Base-by-base conservation (phyloP, 768 basidiomycete genomes). In the Phlebiopsis gigantea region DNA sequence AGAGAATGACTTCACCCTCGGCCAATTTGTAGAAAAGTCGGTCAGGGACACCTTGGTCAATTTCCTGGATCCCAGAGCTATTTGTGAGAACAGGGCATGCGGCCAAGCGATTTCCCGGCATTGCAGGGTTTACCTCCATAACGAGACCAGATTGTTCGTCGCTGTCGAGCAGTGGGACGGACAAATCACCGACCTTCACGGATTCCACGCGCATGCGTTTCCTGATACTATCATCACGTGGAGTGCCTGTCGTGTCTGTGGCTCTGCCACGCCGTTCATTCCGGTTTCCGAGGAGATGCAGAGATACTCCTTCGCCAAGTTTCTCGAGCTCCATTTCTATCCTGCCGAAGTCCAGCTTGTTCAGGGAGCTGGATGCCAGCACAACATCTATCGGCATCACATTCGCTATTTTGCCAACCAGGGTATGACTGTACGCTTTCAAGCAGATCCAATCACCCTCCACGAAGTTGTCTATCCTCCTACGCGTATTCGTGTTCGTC, bases 301-400 rank as follows among this genome's bases (percentile, higher is more conserved):
- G 65, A 77, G 87, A 55, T 93, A 96, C 68, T 98, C 95, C 4
- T 96, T 98, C 68, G 92, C 89, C 31, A 95, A 97, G 64, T 98
- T 96, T 69, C 80, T 99, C 26, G 96, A 99, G 67, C 82, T 96
- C 25, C 90, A 93, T 66, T 98, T 98, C 71, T 97, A 98, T 71
- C 94, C 93, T 28, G 83, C 92, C 30, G 84, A 91, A 60, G 85
- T 94, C 65, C 79, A 84, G 64, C 76, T 92, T 47, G 84, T 92
- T n/a, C 87, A 85, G 63, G 92, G 90, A 8, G 91, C 93, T 29
- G 87, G 87, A 3, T 98, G 97, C 66, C 81, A 88, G 55, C 97
- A 99, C 71, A 97, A 98, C 67, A 90, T 94, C 57, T 96, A 93
- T 66, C 84, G 87, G 58, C 86, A 95, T 63, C 95, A 98, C 64